Evolutionary conservation across 371 early-diverging fungal genomes (phyloP).

Genomic region (Mucor ambiguus): DNA sequence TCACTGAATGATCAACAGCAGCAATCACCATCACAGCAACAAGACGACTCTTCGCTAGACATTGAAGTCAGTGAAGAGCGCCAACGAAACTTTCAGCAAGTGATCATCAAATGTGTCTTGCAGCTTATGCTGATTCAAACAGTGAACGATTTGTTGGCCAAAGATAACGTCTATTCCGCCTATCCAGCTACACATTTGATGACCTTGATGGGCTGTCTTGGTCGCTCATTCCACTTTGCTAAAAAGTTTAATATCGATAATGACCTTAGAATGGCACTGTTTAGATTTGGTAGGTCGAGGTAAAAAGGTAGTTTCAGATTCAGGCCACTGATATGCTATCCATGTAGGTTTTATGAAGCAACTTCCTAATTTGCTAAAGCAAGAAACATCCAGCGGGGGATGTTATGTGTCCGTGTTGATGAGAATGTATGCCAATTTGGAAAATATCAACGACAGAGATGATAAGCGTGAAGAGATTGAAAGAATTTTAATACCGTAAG

Average conservation of each 20-base stretch:
- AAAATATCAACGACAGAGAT: slow-evolving; percentile 51
- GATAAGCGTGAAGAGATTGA: slow-evolving; percentile 51
- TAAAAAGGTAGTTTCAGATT: background rate
- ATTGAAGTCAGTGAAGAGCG: slow-evolving; percentile 45
- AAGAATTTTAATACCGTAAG: slow-evolving; percentile 56
- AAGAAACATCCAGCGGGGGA: slow-evolving; percentile 66
- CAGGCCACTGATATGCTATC: slow-evolving; percentile 1
- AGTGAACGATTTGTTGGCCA: slow-evolving; percentile 67
- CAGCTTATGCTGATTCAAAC: slow-evolving; percentile 80
- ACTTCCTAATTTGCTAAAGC: slow-evolving; percentile 84
- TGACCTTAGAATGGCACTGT: slow-evolving; percentile 79
- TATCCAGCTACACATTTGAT: slow-evolving; percentile 65
- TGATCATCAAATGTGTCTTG: slow-evolving; percentile 79
- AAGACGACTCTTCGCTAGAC: slow-evolving; percentile 5
- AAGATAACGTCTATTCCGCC: slow-evolving; percentile 62
- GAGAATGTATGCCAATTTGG: slow-evolving; percentile 56
- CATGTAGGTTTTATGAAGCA: slow-evolving; percentile 82
- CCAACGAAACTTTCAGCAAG: slow-evolving; percentile 73
- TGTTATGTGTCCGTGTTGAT: slow-evolving; percentile 54
- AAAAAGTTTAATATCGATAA: slow-evolving; percentile 79
- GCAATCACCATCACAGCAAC: background rate
- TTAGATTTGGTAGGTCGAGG: slow-evolving; percentile 56
- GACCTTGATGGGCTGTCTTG: slow-evolving; percentile 77
- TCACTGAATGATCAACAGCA: background rate
- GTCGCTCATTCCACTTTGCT: slow-evolving; percentile 84